Evolutionary conservation across 2,329 filamentous ascomycete species (phyloP), one percentile per base, ranked within the genome.

Genomic region (Ascochyta koolunga): DNA sequence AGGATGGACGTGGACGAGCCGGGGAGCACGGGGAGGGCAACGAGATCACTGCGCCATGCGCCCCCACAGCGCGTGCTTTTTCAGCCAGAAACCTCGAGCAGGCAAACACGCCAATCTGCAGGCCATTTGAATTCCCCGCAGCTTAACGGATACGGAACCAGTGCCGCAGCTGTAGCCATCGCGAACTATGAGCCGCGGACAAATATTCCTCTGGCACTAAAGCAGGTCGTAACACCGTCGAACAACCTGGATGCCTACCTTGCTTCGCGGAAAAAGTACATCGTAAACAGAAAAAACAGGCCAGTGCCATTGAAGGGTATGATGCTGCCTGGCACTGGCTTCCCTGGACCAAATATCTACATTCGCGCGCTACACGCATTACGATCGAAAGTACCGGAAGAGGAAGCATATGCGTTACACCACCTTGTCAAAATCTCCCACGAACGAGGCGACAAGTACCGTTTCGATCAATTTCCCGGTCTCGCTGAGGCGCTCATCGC

Each of bases 381-480:
- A 22, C 89, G 90, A 58, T 96, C 91, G 13, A 86, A 86, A 2
- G 85, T 96, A 22, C 83, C 84, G 3, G 83, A 87, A 11, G 93
- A 99, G 71, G 89, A 97, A 66, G 87, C 91, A n/a, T 98, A 96
- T 76, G 93, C 92, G 0, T 80, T 98, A 10, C 91, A 96, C 66
- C 93, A 98, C 67, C 79, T 98, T 4, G 92, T 98, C 55, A 96
- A 96, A 72, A 97, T 98, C 24, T 97, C 93, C 0, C 95, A 89
- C 69, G 93, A 98, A 74, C 86, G 93, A 37, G 93, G 93, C 39
- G 95, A 98, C 72, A 96, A 96, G 75, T 97, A 96, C 77, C 89
- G 91, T 56, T 97, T 98, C 62, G 92, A 96, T 65, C 90, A 91
- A 5, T 98, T 97, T 64, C 89, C 90, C 1, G 88, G 91, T 9